Evolutionary conservation across 2,329 filamentous ascomycete species (phyloP).

Genomic region (Ampelomyces quisqualis): DNA sequence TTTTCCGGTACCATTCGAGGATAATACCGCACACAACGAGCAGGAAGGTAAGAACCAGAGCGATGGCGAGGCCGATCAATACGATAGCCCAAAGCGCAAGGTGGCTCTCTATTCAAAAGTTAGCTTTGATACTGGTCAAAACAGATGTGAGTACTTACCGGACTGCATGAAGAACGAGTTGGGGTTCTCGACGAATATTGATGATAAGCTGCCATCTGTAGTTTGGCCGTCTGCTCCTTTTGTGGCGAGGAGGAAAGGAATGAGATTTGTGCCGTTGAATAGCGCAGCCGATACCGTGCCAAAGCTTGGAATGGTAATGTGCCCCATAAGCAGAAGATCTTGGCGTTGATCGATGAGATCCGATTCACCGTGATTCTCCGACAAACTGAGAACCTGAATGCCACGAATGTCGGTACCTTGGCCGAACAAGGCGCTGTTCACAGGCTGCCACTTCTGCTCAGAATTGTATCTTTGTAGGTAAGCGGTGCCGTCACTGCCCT

Average conservation of each 20-base stretch:
- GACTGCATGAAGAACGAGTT: slow-evolving; percentile 69
- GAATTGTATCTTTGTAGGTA: slow-evolving; percentile 79
- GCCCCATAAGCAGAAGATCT: slow-evolving; percentile 80
- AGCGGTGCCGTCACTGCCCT: slow-evolving; percentile 63
- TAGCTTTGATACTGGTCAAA: slow-evolving; percentile 5
- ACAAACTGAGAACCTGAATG: slow-evolving; percentile 77
- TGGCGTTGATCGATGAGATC: slow-evolving; percentile 66
- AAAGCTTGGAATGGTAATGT: slow-evolving; percentile 71
- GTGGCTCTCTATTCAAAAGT: slow-evolving; percentile 49
- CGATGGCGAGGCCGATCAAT: slow-evolving; percentile 76
- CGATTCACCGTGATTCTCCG: slow-evolving; percentile 64
- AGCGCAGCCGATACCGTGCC: slow-evolving; percentile 82
- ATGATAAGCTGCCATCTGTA: slow-evolving; percentile 69
- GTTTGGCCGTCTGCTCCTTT: slow-evolving; percentile 57
- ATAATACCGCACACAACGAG: slow-evolving; percentile 74
- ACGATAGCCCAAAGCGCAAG: slow-evolving; percentile 76
- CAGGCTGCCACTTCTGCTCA: slow-evolving; percentile 67
- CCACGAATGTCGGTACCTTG: slow-evolving; percentile 69
- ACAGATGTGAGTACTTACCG: slow-evolving; percentile 54
- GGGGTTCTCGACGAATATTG: slow-evolving; percentile 77
- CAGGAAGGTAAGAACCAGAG: slow-evolving; percentile 74
- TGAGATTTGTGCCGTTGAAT: slow-evolving; percentile 78
- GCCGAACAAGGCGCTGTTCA: slow-evolving; percentile 59
- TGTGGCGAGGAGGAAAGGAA: slow-evolving; percentile 78
- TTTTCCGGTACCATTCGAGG: slow-evolving; percentile 73